Base-by-base conservation (phyloP, 345 rosid species). In the Excoecaria cochinchinensis region DNA sequence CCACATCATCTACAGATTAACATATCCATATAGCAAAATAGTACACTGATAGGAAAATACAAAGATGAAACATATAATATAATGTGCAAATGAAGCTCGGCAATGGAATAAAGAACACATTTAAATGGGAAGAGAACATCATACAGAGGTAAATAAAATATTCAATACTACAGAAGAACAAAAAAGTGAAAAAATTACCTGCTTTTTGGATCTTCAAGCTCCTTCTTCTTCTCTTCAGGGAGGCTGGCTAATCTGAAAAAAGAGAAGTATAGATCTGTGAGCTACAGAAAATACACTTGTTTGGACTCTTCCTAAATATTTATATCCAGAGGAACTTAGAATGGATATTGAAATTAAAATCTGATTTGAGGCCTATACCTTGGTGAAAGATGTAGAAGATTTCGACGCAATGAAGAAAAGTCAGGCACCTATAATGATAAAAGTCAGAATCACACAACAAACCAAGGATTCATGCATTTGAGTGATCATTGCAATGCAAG, bases 161-260 rank as follows among this genome's bases (percentile, higher is more conserved):
- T 14, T 31, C 21, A 51, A 66, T 21, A 7, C 19, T 21, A 7
- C 19, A 44, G 53, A 51, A 10, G 46, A 71, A 14, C 16, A 6
- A 13, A 63, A 38, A 67, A 59, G 6, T 8, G 64, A 50, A 40
- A 66, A 50, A 40, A 42, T 74, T 76, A 94, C 98, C 97, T 90
- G 80, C 97, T 94, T 74, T 71, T 80, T 52, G 89, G 89, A 87
- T 94, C 95, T 89, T 92, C 99, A 69, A 92, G 95, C 79, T 89
- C 93, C 77, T 79, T 86, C 85, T 91, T 94, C 39, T 83, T 86
- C 76, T 92, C 95, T 75, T 88, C 89, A 42, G 97, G 95, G 84
- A 94, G 86, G 59, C 72, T 73, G 69, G 97, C 99, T 84, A 94
- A 76, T 84, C 97, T 94, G 82, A 78, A 52, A 72, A 74, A 55